Conservation (phyloP, 495 filamentous ascomycete genomes). For the Platismatia glauca region DNA sequence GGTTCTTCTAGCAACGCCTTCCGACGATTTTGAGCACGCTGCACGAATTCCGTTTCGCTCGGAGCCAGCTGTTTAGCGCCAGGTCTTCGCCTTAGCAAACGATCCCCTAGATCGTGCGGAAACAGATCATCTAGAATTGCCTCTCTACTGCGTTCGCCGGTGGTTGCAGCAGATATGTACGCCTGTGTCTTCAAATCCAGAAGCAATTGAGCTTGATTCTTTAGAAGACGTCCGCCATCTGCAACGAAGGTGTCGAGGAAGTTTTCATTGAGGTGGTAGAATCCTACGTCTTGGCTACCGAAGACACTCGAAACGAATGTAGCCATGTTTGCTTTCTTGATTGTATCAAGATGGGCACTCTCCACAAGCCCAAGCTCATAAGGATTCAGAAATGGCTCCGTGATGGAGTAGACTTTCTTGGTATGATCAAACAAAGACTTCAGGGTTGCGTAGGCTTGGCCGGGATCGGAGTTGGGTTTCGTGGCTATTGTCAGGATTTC, state of each 20-base stretch:
- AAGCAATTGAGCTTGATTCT: conserved; percentile 62
- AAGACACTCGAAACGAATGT: conserved; percentile 78
- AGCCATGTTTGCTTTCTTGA: conserved; percentile 80
- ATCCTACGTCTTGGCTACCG: conserved; percentile 71
- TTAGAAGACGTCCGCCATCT: conserved; percentile 60
- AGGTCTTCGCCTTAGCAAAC: conserved; percentile 54
- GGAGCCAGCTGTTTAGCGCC: conserved; percentile 54
- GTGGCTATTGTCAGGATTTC: conserved; percentile 71
- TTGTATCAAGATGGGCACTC: conserved; percentile 58
- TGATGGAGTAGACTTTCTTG: conserved; percentile 65
- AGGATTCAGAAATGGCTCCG: conserved; percentile 60
- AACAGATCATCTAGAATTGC: conserved; percentile 68
- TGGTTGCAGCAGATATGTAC: conserved; percentile 64
- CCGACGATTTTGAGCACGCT: conserved; percentile 52
- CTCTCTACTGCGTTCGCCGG: conserved; percentile 52
- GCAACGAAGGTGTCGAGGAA: conserved; percentile 81
- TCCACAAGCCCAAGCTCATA: conserved; percentile 64
- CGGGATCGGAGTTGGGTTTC: conserved; percentile 62
- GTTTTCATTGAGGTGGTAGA: conserved; percentile 73
- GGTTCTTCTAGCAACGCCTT: conserved; percentile 57
- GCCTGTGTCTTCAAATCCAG: conserved; percentile 81
- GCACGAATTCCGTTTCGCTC: conserved; percentile 67
- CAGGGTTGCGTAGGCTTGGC: conserved; percentile 71
- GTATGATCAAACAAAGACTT: conserved; percentile 74
- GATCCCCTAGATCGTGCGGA: conserved; percentile 56